phyloP scores from a whole-genome alignment of 805 yeast species.

The Schwanniomyces yamadae region DNA sequence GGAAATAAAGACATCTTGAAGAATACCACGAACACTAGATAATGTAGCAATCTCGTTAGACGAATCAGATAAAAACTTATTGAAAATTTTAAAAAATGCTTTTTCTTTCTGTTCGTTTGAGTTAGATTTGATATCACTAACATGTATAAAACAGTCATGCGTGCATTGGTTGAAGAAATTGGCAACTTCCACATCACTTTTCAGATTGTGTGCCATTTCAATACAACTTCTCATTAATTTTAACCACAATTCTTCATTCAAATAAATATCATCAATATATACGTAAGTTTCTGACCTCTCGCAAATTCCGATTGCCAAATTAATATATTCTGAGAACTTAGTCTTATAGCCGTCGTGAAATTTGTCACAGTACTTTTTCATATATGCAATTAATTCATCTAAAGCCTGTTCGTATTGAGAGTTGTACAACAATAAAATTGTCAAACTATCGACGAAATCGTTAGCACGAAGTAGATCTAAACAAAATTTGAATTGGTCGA shows the following conservation, averaged over 20 bases:
- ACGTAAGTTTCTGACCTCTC: conserved; percentile 15
- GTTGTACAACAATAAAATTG: conserved; percentile 25
- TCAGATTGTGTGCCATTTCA: conserved; percentile 13
- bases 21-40: conserved; percentile 56
- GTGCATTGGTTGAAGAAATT: conserved; percentile 25
- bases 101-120: conserved; percentile 17
- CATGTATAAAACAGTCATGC: conserved; percentile 30
- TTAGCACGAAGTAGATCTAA: conserved; percentile 19
- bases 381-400: conserved; percentile 16
- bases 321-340: conserved; percentile 32
- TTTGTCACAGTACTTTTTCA: conserved; percentile 18
- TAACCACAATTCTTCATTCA: conserved; percentile 31
- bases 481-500: conserved; percentile 5
- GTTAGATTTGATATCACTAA: conserved; percentile 27
- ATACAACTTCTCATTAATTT: conserved; percentile 25
- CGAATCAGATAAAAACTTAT: conserved; percentile 51
- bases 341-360: neutral
- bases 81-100: conserved; percentile 56
- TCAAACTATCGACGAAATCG: conserved; percentile 29
- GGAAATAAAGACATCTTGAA: conserved; percentile 63
- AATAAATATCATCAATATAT: conserved; percentile 10
- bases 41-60: conserved; percentile 49
- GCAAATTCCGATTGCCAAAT: conserved; percentile 31
- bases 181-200: neutral
- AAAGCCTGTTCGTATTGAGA: conserved; percentile 30